These are phyloP conservation scores for Fusarium pilosicola DNA, from an alignment of 2,329 filamentous ascomycete genomes.

Conservation along the genomic window DNA sequence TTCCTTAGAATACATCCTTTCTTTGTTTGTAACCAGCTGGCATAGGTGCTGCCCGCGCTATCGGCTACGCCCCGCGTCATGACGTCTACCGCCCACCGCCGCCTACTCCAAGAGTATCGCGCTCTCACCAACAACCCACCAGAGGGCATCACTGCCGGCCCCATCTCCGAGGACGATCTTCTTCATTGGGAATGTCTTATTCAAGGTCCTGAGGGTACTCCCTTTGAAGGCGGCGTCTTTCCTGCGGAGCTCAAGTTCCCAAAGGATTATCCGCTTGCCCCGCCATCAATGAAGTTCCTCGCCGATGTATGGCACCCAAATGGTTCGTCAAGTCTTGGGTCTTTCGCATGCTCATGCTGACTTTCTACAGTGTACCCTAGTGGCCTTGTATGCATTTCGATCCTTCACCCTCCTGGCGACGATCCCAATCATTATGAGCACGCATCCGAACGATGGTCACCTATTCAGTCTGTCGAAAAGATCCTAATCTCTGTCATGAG, in stretches of 20 bases:
- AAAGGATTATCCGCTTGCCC: constrained; percentile 94
- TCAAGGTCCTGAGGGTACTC: constrained; percentile 92
- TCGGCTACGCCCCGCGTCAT: constrained; percentile 47
- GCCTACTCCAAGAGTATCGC: constrained; percentile 96
- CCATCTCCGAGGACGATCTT: constrained; percentile 92
- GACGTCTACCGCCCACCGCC: constrained; percentile 74
- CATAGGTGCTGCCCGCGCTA: background rate
- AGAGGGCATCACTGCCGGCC: constrained; percentile 97
- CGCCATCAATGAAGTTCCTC: constrained; percentile 95
- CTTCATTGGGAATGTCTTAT: constrained; percentile 97
- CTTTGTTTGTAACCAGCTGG: background rate
- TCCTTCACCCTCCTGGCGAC: constrained; percentile 94
- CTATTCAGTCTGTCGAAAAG: constrained; percentile 97
- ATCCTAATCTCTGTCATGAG: constrained; percentile 97
- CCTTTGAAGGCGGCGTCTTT: constrained; percentile 95
- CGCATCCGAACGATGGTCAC: constrained; percentile 93
- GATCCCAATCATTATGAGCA: constrained; percentile 99
- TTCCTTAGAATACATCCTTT: background rate
- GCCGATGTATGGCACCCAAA: constrained; percentile 98
- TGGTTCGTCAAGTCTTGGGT: constrained; percentile 62
- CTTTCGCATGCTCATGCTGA: background rate
- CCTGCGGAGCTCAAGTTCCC: constrained; percentile 95
- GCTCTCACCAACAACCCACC: constrained; percentile 92
- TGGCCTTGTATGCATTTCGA: constrained; percentile 96
- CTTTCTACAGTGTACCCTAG: constrained; percentile 80